These are phyloP conservation scores for Trypanosoma avium DNA, from an alignment of 208 protist species.

Conservation along the genomic window DNA sequence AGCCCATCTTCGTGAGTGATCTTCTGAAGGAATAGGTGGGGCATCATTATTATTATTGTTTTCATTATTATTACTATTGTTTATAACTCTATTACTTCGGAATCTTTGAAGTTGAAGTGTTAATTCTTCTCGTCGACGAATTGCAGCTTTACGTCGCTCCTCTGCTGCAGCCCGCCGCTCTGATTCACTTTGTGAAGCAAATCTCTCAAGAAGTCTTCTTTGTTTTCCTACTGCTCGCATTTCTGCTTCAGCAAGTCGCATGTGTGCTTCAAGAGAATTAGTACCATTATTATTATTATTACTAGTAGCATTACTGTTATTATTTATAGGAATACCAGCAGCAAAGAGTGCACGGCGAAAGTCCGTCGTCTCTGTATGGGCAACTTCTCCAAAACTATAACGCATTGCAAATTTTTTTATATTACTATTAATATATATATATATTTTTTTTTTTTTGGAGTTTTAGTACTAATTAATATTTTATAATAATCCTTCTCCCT, in stretches of 20 bases:
- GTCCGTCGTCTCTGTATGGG: background rate
- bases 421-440: background rate
- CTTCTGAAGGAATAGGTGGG: background rate
- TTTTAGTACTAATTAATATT: too few species aligned
- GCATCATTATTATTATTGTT: background rate
- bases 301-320: too few species aligned
- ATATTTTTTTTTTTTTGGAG: too few species aligned
- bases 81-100: background rate
- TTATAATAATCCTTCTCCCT: background rate
- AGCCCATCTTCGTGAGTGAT: constrained; percentile 6
- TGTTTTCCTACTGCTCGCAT: constrained; percentile 20
- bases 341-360: background rate
- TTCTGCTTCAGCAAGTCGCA: constrained; percentile 21
- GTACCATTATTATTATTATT: background rate
- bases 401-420: background rate
- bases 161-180: constrained; percentile 12
- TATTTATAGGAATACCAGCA: too few species aligned
- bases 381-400: constrained; percentile 9
- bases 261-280: background rate
- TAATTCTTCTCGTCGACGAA: constrained; percentile 18
- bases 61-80: background rate
- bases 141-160: background rate
- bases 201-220: constrained; percentile 4
- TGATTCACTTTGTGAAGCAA: background rate
- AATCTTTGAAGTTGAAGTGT: constrained; percentile 2